Evolutionary conservation across 1,284 basidiomycete species (phyloP), one percentile per base, ranked within the genome.

Genomic region (Apiotrichum sp.): DNA sequence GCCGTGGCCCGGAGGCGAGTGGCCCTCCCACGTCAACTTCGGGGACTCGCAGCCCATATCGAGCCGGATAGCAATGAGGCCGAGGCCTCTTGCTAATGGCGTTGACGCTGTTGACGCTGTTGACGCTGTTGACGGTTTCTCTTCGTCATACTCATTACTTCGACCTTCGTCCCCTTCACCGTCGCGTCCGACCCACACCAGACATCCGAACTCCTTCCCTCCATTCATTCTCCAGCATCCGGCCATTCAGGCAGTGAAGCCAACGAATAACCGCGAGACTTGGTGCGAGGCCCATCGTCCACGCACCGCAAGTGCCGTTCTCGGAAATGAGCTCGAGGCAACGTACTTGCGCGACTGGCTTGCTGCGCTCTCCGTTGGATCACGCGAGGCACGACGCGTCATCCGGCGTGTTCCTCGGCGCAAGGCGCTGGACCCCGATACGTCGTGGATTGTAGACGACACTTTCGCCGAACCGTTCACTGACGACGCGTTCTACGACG

Each of bases 221-320:
- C 53, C 64, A 10, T 60, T 50, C 49, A 55, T 66, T n/a, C 32
- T 51, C 3, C 39, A 57, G 32, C 70, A 73, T 56, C 67, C 67
- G 3, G 68, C 69, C 3, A 67, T 70, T 46, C 40, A 54, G 1
- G 63, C 64, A 35, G 50, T 67, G 46, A 32, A 7, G n/a, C 48
- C 11, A 33, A 31, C 34, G 6, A 35, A 57, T 13, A 62, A 56
- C 72, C 79, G 58, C 8, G 82, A 85, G 41, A 72, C 81, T 4
- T 95, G 91, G 90, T 78, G 81, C 36, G 85, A 88, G 50, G 85
- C 82, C 61, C 95, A 88, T 81, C 82, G 83, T 31, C 92, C 93
- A 7, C 80, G 79, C 51, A 74, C 78, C 39, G 87, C 90, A 1
- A 77, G 81, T 11, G 82, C 93, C 63, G 85, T 95, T 0, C 78